Evolutionary conservation across 306 rosid species (phyloP).

Genomic region (Boehmeria nivea): DNA sequence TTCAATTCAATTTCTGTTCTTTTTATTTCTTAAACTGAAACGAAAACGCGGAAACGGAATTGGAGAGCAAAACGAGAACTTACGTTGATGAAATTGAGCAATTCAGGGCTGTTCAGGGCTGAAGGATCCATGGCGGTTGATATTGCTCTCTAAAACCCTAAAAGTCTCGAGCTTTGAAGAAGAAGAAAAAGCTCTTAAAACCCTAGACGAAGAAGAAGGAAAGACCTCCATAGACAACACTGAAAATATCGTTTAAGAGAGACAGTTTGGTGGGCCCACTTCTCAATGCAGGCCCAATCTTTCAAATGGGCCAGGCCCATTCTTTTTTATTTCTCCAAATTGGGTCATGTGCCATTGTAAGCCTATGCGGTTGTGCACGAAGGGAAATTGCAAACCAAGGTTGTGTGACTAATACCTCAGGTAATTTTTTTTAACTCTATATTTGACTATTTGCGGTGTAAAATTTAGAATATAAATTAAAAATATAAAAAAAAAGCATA

Average conservation of each 20-base stretch:
- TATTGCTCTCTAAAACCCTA: constrained; percentile 14
- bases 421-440: too few relatives aligned
- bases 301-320: constrained; percentile 1
- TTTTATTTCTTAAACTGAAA: background rate
- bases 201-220: constrained; percentile 9
- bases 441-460: too few relatives aligned
- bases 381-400: too few relatives aligned
- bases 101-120: constrained; percentile 45
- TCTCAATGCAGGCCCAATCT: background rate
- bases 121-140: constrained; percentile 64
- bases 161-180: background rate
- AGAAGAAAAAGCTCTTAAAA: constrained; percentile 10
- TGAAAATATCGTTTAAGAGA: background rate
- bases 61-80: constrained; percentile 13
- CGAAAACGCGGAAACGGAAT: background rate
- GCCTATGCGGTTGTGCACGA: too few relatives aligned
- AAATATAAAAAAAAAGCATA: too few relatives aligned
- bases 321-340: too few relatives aligned
- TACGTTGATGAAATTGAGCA: constrained; percentile 64
- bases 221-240: background rate
- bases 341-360: too few relatives aligned
- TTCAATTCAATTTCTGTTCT: too few relatives aligned
- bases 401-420: too few relatives aligned
- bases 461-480: too few relatives aligned
- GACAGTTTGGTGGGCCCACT: constrained; percentile 1